A percentile compares a stretch with the other conserved stretches of the same genome.
These are phyloP conservation scores for Eleusine coracana DNA, from an alignment of 176 grass and related monocot species.

Conservation along the genomic window DNA sequence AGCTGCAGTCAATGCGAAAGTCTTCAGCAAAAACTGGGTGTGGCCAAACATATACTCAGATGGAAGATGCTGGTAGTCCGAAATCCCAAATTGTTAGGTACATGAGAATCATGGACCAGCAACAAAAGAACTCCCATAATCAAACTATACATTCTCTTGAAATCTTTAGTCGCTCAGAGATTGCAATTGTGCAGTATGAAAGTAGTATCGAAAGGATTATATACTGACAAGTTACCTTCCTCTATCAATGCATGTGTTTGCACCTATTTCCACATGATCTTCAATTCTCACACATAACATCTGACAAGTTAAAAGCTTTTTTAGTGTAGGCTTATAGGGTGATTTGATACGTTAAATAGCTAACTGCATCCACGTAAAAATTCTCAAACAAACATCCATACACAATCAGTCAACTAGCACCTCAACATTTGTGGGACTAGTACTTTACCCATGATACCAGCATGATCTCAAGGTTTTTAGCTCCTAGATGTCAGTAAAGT, in stretches of 20 bases:
- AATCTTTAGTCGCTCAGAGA: background rate
- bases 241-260: conserved; percentile 95
- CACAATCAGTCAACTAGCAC: background rate
- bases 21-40: conserved; percentile 24
- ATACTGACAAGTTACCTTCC: conserved; percentile 61
- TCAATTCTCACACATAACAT: conserved; percentile 63
- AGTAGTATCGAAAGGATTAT: background rate
- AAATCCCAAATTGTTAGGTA: background rate
- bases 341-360: background rate
- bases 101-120: background rate
- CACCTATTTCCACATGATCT: conserved; percentile 87
- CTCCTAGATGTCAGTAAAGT: background rate
- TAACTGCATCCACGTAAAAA: conserved; percentile 9
- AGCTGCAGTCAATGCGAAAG: conserved; percentile 50
- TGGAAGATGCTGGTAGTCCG: background rate
- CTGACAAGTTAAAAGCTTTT: conserved; percentile 41
- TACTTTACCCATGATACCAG: background rate
- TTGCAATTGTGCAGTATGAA: background rate
- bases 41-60: conserved; percentile 19
- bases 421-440: background rate
- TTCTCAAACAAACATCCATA: background rate
- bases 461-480: background rate
- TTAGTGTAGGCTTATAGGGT: background rate
- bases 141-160: conserved; percentile 5
- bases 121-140: background rate